Percentiles rank a stretch among this genome's conserved stretches.
Evolutionary conservation across 2,329 filamentous ascomycete genomes (phyloP).

Genomic region (Xylariaceae sp.): DNA sequence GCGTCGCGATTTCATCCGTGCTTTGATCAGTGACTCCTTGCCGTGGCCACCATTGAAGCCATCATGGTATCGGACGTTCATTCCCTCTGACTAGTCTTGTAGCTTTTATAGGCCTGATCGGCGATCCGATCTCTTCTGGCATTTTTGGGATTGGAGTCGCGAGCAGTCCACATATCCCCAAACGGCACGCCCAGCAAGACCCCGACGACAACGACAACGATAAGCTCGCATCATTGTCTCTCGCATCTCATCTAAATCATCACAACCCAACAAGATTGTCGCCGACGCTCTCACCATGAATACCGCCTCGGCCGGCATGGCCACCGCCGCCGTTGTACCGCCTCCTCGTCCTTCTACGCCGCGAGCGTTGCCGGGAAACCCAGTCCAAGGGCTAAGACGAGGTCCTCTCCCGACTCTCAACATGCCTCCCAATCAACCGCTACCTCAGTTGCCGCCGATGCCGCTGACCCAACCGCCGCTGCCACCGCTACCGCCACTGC

Average conservation of each 20-base stretch:
- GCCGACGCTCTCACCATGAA: conserved; percentile 22
- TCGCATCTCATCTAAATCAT: conserved; percentile 12
- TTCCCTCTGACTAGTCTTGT: conserved; percentile 12
- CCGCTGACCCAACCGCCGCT: neutral
- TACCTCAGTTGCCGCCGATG: neutral
- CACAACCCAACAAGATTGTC: conserved; percentile 5
- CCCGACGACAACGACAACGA: conserved; percentile 15
- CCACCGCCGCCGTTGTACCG: conserved; percentile 26
- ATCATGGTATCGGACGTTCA: conserved; percentile 19
- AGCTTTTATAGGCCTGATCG: conserved; percentile 17
- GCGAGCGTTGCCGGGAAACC: conserved; percentile 27
- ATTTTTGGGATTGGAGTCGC: conserved; percentile 9
- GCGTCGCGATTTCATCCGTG: neutral
- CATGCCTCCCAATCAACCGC: conserved; percentile 33
- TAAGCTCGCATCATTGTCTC: conserved; percentile 16
- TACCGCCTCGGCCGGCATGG: conserved; percentile 30
- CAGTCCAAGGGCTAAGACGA: conserved; percentile 29
- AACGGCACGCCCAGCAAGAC: conserved; percentile 13
- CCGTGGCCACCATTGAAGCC: neutral
- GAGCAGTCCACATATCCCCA: conserved; percentile 16
- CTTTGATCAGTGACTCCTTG: neutral
- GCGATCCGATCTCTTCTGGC: neutral
- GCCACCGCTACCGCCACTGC: conserved; percentile 35
- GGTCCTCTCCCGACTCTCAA: conserved; percentile 30
- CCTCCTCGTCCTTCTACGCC: conserved; percentile 28